Base-by-base conservation (phyloP, 371 early-diverging fungal species). In the Syncephalastrum contaminatum region DNA sequence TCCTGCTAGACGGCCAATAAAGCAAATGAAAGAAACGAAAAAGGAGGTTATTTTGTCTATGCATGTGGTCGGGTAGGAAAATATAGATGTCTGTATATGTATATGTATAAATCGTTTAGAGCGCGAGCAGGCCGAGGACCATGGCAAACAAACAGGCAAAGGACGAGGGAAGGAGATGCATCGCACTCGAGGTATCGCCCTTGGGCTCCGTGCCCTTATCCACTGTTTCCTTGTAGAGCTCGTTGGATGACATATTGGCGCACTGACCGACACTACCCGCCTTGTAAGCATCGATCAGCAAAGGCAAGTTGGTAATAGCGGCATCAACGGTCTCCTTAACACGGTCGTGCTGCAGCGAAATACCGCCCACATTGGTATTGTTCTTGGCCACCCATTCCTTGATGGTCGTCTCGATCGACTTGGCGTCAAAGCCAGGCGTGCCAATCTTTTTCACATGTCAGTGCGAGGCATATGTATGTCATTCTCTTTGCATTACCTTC, bases 281-380 rank as follows among this genome's bases (percentile, higher is more conserved):
- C 15, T 63, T 46, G 40, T 54, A 67, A 24, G 58, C 58, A 10
- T 22, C 47, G 30, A 56, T 58, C 18, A 65, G 24, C 3, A 58
- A 41, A 43, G 73, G 77, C 22, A 70, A 43, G 68, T 78, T 58
- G 14, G 52, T 51, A 68, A 86, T 77, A 47, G 86, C 64, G 51
- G 72, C 56, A 62, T 79, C 54, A 53, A 77, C 73, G 4, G 72
- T 64, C 41, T 56, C 62, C 36, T 60, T 58, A 48, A 64, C 67
- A 19, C 72, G 65, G 47, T 77, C 77, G 53, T 77, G 77, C 48
- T 77, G 65, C 42, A 77, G 60, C 18, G 56, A 58, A 45, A 77
- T 67, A 46, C 73, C 73, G 39, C 74, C 58, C 36, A 63, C 62
- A 41, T 69, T 69, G 12, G 54, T 66, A n/a, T 59, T 36, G 0